These are phyloP conservation scores for Tuber melanosporum DNA, from an alignment of 495 filamentous ascomycete species.

Conservation along the genomic window DNA sequence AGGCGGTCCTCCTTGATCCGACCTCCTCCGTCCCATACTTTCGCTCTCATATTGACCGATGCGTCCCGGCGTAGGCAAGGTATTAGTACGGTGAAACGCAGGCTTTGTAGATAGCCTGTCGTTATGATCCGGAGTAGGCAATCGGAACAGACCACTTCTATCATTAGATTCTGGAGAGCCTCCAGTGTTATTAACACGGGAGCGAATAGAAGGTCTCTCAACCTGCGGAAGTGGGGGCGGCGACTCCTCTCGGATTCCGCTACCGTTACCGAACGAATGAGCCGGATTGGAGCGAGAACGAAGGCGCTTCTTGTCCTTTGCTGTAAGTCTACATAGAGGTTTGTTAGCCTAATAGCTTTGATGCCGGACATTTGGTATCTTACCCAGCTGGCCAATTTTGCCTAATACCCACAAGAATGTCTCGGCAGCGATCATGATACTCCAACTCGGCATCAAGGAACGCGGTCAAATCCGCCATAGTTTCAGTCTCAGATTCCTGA, in stretches of 20 bases:
- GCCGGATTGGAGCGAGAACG: conserved; percentile 59
- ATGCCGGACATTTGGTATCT: conserved; percentile 30
- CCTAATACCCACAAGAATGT: conserved; percentile 61
- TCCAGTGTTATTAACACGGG: conserved; percentile 33
- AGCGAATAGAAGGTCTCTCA: conserved; percentile 36
- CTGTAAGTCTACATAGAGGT: conserved; percentile 35
- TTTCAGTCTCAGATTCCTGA: conserved; percentile 82
- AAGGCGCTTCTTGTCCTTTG: conserved; percentile 40
- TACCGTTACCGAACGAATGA: conserved; percentile 56
- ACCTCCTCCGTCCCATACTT: conserved; percentile 34
- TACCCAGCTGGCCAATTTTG: conserved; percentile 62
- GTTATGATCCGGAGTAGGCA: conserved; percentile 34
- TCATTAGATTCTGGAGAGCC: conserved; percentile 24
- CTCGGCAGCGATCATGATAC: conserved; percentile 84
- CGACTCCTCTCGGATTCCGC: conserved; percentile 55
- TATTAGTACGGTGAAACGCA: conserved; percentile 35
- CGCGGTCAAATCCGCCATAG: conserved; percentile 66
- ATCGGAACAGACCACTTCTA: conserved; percentile 29
- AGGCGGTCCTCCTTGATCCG: conserved; percentile 34
- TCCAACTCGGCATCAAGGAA: conserved; percentile 88
- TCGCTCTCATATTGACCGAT: conserved; percentile 30
- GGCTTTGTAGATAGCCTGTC: conserved; percentile 28
- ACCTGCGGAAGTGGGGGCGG: conserved; percentile 44
- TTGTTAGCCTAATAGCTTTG: conserved; percentile 3
- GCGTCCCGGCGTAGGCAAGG: conserved; percentile 27